phyloP scores from a whole-genome alignment of 495 filamentous ascomycete genomes.

The Daldinia decipiens region DNA sequence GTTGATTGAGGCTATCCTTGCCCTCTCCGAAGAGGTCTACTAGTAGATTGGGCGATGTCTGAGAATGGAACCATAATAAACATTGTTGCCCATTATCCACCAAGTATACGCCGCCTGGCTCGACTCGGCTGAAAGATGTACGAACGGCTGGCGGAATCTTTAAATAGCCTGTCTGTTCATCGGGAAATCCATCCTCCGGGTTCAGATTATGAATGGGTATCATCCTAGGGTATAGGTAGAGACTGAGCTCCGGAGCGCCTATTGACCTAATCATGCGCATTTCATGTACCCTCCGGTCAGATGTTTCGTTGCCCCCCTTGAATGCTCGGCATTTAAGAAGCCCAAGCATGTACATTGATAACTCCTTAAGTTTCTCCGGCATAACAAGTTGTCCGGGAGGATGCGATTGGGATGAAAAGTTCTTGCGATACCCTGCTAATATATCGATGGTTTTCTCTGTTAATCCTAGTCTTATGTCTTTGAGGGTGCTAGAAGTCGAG shows the following conservation, averaged over 20 bases:
- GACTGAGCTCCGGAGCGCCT: constrained; percentile 82
- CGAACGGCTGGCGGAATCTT: constrained; percentile 79
- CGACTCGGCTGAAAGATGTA: constrained; percentile 89
- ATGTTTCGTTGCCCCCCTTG: constrained; percentile 92
- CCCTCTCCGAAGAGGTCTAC: constrained; percentile 89
- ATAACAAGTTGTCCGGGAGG: constrained; percentile 94
- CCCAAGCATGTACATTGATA: constrained; percentile 96
- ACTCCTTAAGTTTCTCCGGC: constrained; percentile 95
- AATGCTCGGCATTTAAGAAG: constrained; percentile 91
- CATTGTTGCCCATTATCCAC: constrained; percentile 96
- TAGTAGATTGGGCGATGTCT: constrained; percentile 79
- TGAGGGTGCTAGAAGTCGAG: constrained; percentile 75
- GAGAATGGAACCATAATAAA: constrained; percentile 90
- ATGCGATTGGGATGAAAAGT: constrained; percentile 79
- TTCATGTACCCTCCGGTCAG: constrained; percentile 89
- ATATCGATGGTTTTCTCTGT: constrained; percentile 96
- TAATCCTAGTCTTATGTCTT: constrained; percentile 84
- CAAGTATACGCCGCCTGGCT: constrained; percentile 95
- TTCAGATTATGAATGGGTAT: constrained; percentile 91
- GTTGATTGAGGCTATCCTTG: constrained; percentile 71
- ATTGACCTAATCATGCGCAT: constrained; percentile 90
- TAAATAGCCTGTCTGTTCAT: constrained; percentile 82
- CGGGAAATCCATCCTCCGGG: constrained; percentile 86
- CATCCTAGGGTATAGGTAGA: constrained; percentile 96
- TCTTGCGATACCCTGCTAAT: constrained; percentile 90